Base-by-base conservation (phyloP, 257 asterid genomes). In the Echites panduratus region DNA sequence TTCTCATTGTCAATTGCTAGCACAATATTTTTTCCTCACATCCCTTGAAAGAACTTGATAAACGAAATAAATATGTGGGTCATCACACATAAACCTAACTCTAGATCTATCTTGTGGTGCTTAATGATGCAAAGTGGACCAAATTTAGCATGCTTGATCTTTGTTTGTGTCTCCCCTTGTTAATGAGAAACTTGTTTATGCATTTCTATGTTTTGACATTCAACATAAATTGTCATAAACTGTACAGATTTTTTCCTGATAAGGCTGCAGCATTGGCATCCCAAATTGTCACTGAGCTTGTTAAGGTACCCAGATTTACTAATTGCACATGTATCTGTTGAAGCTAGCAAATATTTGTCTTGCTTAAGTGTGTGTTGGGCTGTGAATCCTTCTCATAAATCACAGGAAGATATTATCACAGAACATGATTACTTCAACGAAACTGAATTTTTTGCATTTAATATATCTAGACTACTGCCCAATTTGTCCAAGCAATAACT, bases 251-350 rank as follows among this genome's bases (percentile, higher is more conserved):
- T 83, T 87, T 86, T 67, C 96, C 96, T n/a, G 88, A 85, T 61
- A 88, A 89, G 77, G 97, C 96, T 50, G 85, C 84, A 32, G 76
- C 85, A n/a, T 75, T 90, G 81, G 97, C 97, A 26, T 43, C 76
- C 38, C 79, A 85, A 69, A 78, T 90, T 35, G 85, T 89, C 68
- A 74, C 80, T 54, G 88, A 84, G 84, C 94, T 90, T 79, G 85
- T 85, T 76, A 80, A 86, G 90, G 97, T 87, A 20, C 38, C 19
- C 14, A 78, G 12, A 49, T 77, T 44, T 47, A 14, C 67, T 32
- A 29, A 45, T 27, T 73, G 64, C 61, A 65, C 48, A 24, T 56
- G 53, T 11, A 27, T 61, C 13, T 47, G 12, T 56, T 19, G 22
- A 56, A 47, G 41, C 9, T 27, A 29, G 62, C 50, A 32, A 32